Percentiles rank a stretch among this genome's conserved stretches.
Conservation (phyloP, 1,284 basidiomycete genomes). For the Ustilago esculenta region DNA sequence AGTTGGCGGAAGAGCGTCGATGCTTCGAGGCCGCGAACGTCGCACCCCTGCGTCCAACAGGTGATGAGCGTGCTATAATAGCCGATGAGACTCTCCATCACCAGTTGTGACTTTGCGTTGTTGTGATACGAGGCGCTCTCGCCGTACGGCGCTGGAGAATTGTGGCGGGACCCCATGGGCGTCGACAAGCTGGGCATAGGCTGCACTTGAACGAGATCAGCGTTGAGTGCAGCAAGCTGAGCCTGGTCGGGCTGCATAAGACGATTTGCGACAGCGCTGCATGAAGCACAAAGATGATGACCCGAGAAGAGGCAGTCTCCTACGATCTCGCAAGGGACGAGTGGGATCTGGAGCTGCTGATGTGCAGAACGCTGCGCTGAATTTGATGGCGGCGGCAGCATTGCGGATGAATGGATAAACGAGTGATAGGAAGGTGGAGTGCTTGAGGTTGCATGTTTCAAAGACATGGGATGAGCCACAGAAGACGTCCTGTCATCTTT, state of each 20-base stretch:
- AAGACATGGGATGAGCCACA: background rate
- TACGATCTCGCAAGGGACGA: slow-evolving; percentile 31
- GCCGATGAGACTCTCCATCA: slow-evolving; percentile 41
- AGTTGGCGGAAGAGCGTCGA: slow-evolving; percentile 31
- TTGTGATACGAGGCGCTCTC: background rate
- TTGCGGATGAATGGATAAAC: slow-evolving; percentile 3
- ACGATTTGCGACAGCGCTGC: slow-evolving; percentile 38
- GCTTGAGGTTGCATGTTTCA: background rate
- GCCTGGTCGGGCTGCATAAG: slow-evolving; percentile 33
- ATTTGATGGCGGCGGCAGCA: slow-evolving; percentile 6
- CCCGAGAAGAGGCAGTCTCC: slow-evolving; percentile 45
- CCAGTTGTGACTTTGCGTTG: slow-evolving; percentile 23
- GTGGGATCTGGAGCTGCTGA: slow-evolving; percentile 1
- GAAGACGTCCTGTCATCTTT: slow-evolving; percentile 4
- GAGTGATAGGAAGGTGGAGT: background rate
- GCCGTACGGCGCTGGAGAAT: slow-evolving; percentile 11
- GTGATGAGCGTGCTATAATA: slow-evolving; percentile 46
- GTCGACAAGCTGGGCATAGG: slow-evolving; percentile 40
- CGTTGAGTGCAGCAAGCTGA: slow-evolving; percentile 20
- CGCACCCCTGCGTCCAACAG: slow-evolving; percentile 39
- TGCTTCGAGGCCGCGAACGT: slow-evolving; percentile 33
- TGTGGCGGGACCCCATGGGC: slow-evolving; percentile 22
- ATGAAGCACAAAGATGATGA: slow-evolving; percentile 25
- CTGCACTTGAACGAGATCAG: slow-evolving; percentile 23
- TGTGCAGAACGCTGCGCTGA: slow-evolving; percentile 2